A percentile compares a stretch with the other conserved stretches of the same genome.
These are phyloP conservation scores for Aspergillus mulundensis DNA, from an alignment of 495 filamentous ascomycete species.

Conservation along the genomic window DNA sequence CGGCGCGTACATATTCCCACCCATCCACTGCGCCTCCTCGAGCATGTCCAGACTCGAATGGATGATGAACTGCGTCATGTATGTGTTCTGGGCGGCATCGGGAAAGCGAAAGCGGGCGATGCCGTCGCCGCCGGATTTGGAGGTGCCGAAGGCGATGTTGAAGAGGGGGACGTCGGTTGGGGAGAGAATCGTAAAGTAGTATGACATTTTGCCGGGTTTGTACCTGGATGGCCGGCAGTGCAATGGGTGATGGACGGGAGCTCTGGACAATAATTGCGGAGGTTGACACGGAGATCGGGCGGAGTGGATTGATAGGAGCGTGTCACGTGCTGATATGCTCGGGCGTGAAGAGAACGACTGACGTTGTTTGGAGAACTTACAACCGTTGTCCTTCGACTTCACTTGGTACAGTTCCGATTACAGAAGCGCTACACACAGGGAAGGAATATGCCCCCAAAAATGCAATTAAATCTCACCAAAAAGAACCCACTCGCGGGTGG, in stretches of 20 bases:
- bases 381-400: background rate
- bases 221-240: background rate
- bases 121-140: constrained; percentile 90
- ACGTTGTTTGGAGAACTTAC: background rate
- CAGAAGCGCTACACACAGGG: background rate
- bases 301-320: background rate
- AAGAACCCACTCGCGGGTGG: constrained; percentile 1
- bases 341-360: background rate
- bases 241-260: background rate
- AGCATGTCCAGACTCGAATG: constrained; percentile 90
- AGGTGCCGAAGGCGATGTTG: constrained; percentile 93
- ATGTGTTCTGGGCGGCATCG: constrained; percentile 78
- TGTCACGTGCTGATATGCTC: background rate
- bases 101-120: constrained; percentile 71
- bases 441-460: constrained; percentile 35
- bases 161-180: constrained; percentile 93
- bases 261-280: background rate
- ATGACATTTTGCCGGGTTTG: constrained; percentile 62
- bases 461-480: constrained; percentile 53
- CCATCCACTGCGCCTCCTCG: constrained; percentile 91
- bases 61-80: constrained; percentile 96
- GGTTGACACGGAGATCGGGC: background rate
- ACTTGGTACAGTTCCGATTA: background rate
- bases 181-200: constrained; percentile 93
- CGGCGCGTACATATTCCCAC: constrained; percentile 62